Conservation (phyloP, 148 eudicot species). For the Fagopyrum homotropicum region DNA sequence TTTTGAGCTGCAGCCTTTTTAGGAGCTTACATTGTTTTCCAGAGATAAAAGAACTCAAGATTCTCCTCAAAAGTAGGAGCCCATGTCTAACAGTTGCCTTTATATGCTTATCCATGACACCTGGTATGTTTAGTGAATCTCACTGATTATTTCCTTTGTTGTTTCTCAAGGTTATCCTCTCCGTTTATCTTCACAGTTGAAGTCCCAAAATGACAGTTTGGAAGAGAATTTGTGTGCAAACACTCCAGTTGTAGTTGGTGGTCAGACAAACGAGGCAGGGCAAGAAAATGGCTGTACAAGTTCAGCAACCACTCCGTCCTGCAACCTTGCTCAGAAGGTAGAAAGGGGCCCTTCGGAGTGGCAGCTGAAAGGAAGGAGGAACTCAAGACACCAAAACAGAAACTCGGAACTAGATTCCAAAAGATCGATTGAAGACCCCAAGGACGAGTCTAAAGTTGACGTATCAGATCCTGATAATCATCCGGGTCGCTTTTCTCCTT, state of each 20-base stretch:
- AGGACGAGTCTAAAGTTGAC: conserved; percentile 29
- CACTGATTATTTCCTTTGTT: background rate
- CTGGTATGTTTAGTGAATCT: background rate
- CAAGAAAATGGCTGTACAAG: conserved; percentile 41
- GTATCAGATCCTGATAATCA: conserved; percentile 18
- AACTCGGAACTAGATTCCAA: conserved; percentile 23
- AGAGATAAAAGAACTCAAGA: background rate
- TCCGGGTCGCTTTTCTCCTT: conserved; percentile 17
- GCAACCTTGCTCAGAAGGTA: conserved; percentile 20
- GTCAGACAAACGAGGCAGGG: conserved; percentile 33
- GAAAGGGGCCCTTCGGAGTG: conserved; percentile 60
- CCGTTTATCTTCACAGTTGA: conserved; percentile 16
- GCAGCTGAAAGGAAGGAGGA: conserved; percentile 80
- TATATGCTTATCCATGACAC: background rate
- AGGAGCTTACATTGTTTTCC: background rate
- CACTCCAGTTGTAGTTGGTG: conserved; percentile 35
- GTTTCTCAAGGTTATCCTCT: conserved; percentile 4
- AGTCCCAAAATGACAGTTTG: conserved; percentile 20
- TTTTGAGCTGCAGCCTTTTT: background rate
- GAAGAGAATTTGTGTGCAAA: conserved; percentile 31
- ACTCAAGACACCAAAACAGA: conserved; percentile 36
- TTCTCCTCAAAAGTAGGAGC: background rate
- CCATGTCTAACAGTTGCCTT: background rate
- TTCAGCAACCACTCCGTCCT: conserved; percentile 34
- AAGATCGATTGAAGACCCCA: conserved; percentile 18